Evolutionary conservation across 192 early-diverging fungal species (phyloP).

Genomic region (Globomyces pollinis-pini): DNA sequence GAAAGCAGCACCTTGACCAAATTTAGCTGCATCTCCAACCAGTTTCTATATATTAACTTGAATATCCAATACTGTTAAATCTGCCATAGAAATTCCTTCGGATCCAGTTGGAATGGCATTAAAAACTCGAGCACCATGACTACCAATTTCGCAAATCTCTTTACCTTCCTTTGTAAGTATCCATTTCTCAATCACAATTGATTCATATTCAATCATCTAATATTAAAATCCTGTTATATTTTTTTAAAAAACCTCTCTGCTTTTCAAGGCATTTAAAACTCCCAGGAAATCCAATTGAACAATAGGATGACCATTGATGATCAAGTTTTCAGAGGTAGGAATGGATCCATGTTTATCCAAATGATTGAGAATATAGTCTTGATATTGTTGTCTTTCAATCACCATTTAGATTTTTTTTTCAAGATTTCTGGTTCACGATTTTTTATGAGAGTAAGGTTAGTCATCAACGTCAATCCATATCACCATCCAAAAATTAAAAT

Average conservation of each 20-base stretch:
- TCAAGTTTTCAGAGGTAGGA: constrained; percentile 57
- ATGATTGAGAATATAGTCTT: constrained; percentile 43
- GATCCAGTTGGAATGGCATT: constrained; percentile 70
- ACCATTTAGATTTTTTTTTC: too few relatives aligned
- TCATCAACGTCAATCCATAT: too few relatives aligned
- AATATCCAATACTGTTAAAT: constrained; percentile 56
- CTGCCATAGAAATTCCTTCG: constrained; percentile 78
- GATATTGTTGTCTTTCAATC: constrained; percentile 6
- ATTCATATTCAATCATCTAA: constrained; percentile 76
- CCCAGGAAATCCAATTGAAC: constrained; percentile 67
- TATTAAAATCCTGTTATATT: constrained; percentile 3
- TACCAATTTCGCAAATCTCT: constrained; percentile 76
- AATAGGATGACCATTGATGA: constrained; percentile 47
- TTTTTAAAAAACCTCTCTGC: constrained; percentile 60
- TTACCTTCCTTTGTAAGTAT: constrained; percentile 81
- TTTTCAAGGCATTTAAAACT: constrained; percentile 75
- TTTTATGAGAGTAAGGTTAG: too few relatives aligned
- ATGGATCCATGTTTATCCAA: constrained; percentile 68
- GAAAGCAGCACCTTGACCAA: constrained; percentile 92
- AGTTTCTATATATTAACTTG: constrained; percentile 24
- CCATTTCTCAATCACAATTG: constrained; percentile 74
- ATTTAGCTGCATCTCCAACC: constrained; percentile 69
- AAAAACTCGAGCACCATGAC: constrained; percentile 90
- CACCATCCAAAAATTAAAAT: too few relatives aligned
- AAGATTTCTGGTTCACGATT: too few relatives aligned